Conservation (phyloP, 768 basidiomycete genomes). For the Psilocybe azurescens region DNA sequence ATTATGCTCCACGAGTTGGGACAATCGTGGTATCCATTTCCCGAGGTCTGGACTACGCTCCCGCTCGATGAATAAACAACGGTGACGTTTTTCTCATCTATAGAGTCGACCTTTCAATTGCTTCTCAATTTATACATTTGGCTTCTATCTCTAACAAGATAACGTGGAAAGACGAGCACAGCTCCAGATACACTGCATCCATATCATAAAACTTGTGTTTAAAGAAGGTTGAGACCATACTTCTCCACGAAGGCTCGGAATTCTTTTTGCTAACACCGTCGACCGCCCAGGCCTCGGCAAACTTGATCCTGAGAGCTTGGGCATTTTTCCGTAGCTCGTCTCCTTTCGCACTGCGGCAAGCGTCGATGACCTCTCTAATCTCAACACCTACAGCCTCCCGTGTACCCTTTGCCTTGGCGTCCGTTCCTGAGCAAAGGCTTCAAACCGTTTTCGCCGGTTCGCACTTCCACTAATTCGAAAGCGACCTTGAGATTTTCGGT, state of each 20-base stretch:
- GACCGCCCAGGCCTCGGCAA: conserved; percentile 14
- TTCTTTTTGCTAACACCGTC: conserved; percentile 9
- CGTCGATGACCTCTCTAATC: conserved; percentile 14
- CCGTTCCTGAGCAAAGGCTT: conserved; percentile 16
- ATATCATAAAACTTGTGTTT: too few relatives aligned
- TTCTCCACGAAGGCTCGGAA: conserved; percentile 8
- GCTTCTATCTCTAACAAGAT: too few relatives aligned
- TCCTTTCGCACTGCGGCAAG: conserved; percentile 9
- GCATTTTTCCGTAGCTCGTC: conserved; percentile 6
- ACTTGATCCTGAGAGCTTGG: not conserved
- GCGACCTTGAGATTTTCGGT: conserved; percentile 8
- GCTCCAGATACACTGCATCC: too few relatives aligned
- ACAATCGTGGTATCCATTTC: conserved; percentile 11
- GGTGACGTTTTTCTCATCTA: too few relatives aligned
- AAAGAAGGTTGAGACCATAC: not conserved
- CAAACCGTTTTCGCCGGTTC: conserved; percentile 14
- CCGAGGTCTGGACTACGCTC: conserved; percentile 38
- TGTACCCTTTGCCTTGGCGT: conserved; percentile 12
- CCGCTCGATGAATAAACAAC: too few relatives aligned
- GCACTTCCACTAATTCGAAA: conserved; percentile 19
- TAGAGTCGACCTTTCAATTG: too few relatives aligned
- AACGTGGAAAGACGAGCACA: too few relatives aligned
- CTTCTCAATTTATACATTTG: too few relatives aligned
- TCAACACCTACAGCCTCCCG: conserved; percentile 14
- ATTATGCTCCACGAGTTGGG: conserved; percentile 34